Evolutionary conservation across 345 rosid genomes (phyloP), one percentile per base, ranked within the genome.

Genomic region (Excoecaria agallocha): DNA sequence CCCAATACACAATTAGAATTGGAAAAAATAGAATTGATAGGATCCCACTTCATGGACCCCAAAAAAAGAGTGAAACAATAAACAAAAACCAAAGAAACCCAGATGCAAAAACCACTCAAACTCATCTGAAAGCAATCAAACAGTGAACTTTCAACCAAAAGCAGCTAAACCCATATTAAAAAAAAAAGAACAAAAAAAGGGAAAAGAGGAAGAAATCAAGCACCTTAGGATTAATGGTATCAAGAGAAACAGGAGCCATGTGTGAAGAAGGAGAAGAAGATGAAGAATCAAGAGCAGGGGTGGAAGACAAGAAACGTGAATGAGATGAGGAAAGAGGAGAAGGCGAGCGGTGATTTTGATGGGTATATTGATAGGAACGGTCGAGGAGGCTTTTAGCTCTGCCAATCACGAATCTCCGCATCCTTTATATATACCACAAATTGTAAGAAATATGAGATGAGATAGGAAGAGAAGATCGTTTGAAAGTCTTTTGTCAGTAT

Each of bases 191-290:
- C n/a, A n/a, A n/a, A n/a, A n/a, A n/a, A n/a, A n/a, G n/a, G n/a
- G n/a, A n/a, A n/a, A n/a, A n/a, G 30, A 30, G 30, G 30, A 30
- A 30, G n/a, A 43, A 72, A 51, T n/a, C 19, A 5, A 8, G 72
- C 10, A 89, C 97, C 94, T 89, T 91, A 37, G 98, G 96, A 74
- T 93, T 93, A 45, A 93, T 81, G 68, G 87, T 78, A n/a, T 78
- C 71, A 51, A 85, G 58, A 51, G 88, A 71, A 38, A 87, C 79
- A 54, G 74, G 77, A 73, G 85, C 75, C 78, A 71, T 58, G 11
- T 76, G 66, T 17, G 88, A 78, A 15, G 78, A 15, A 24, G 82
- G 8, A 64, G 84, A 55, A 61, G 80, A 70, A 59, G 84, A 78
- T 50, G 82, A 64, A 17, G 70, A 76, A 81, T 81, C 81, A 77